phyloP scores from a whole-genome alignment of 108 stramenopile genomes.

The Pseudonitzschia multiseries region DNA sequence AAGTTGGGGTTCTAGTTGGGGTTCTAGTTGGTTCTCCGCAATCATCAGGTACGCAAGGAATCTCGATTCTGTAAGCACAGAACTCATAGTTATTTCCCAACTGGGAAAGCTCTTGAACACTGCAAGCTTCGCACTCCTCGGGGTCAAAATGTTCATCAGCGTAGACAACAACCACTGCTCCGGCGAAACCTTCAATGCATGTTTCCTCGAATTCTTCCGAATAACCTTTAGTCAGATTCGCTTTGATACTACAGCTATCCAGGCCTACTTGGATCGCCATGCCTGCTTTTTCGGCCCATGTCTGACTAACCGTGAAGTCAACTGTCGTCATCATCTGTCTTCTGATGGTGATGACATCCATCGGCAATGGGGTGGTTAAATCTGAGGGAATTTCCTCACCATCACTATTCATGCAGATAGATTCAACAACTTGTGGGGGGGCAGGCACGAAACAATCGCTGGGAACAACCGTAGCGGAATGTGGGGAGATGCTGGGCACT shows the following conservation, averaged over 20 bases:
- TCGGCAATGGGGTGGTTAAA: not conserved
- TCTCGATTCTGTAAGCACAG: conserved; percentile 9
- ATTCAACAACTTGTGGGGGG: not conserved
- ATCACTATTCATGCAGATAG: not conserved
- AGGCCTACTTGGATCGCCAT: not conserved
- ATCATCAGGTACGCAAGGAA: conserved; percentile 10
- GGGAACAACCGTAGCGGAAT: not conserved
- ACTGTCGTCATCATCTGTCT: not conserved
- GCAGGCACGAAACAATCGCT: not conserved
- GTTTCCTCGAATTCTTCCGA: not conserved
- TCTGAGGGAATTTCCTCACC: not conserved
- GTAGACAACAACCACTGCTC: not conserved
- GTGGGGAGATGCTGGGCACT: conserved; percentile 9
- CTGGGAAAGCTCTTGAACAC: not conserved
- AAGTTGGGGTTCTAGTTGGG: conserved; percentile 6
- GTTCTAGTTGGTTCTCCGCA: not conserved
- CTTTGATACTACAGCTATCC: not conserved
- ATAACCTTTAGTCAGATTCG: not conserved
- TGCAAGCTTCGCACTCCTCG: not conserved
- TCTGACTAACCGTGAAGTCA: not conserved
- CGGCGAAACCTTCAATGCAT: not conserved
- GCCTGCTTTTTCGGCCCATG: not conserved
- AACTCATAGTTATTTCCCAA: not conserved
- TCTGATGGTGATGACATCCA: not conserved
- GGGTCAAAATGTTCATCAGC: not conserved